Evolutionary conservation across 1,284 basidiomycete genomes (phyloP).

Genomic region (Ustilago esculenta): DNA sequence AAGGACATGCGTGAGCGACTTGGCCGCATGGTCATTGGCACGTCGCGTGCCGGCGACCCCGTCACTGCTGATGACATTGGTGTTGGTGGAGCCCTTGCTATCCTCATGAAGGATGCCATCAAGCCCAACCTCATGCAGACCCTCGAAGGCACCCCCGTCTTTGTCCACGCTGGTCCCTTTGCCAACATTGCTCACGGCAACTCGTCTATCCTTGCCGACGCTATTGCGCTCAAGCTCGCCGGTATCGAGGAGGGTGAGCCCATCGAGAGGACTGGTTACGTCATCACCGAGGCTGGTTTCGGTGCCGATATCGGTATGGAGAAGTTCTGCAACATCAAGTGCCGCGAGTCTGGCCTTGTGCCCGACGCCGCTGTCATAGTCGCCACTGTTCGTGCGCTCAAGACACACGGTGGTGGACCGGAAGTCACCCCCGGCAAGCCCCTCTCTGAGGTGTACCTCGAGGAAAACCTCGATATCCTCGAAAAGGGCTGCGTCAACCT

Average conservation of each 20-base stretch:
- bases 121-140: constrained; percentile 99
- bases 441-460: constrained; percentile 89
- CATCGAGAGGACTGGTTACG: constrained; percentile 84
- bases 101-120: constrained; percentile 98
- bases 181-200: constrained; percentile 99
- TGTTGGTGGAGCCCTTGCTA: constrained; percentile 92
- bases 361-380: constrained; percentile 96
- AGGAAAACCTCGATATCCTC: constrained; percentile 90
- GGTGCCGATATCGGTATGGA: constrained; percentile 91
- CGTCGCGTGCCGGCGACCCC: constrained; percentile 87
- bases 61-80: constrained; percentile 97
- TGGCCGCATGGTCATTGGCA: constrained; percentile 96
- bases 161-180: constrained; percentile 98
- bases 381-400: constrained; percentile 94
- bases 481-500: constrained; percentile 93
- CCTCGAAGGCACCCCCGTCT: constrained; percentile 96
- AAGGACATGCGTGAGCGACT: constrained; percentile 90
- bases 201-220: constrained; percentile 96
- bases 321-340: constrained; percentile 99
- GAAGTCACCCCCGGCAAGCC: constrained; percentile 97
- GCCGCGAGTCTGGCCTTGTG: constrained; percentile 87
- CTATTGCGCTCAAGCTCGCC: constrained; percentile 93
- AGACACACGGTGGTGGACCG: constrained; percentile 99
- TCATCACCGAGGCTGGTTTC: constrained; percentile 97
- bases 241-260: constrained; percentile 93